Evolutionary conservation across 164 flowering plant genomes (phyloP).

Genomic region (Vitis amurensis): DNA sequence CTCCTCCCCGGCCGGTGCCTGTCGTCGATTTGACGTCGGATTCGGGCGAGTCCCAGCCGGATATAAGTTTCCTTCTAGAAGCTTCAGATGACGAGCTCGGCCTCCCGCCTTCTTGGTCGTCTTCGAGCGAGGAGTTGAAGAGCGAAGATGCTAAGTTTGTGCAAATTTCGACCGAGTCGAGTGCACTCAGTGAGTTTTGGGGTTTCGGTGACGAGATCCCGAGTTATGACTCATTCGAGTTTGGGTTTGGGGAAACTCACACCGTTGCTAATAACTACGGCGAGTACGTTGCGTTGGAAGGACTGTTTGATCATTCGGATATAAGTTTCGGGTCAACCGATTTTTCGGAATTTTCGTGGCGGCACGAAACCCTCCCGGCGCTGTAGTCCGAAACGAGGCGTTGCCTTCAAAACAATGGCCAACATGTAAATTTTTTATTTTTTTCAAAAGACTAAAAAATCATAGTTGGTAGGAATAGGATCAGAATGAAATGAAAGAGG

Average conservation of each 20-base stretch:
- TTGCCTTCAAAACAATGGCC: background rate
- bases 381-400: constrained; percentile 8
- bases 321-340: constrained; percentile 36
- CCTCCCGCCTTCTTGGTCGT: constrained; percentile 50
- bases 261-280: constrained; percentile 3
- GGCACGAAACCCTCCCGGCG: constrained; percentile 44
- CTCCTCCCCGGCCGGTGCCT: constrained; percentile 7
- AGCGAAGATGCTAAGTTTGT: constrained; percentile 12
- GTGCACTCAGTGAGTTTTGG: constrained; percentile 44
- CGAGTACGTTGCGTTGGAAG: constrained; percentile 47
- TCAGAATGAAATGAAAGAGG: no score
- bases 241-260: constrained; percentile 24
- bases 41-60: constrained; percentile 43
- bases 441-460: no score
- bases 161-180: constrained; percentile 14
- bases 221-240: constrained; percentile 38
- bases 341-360: constrained; percentile 37
- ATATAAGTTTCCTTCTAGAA: constrained; percentile 60
- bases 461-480: no score
- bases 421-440: constrained; percentile 13
- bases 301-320: constrained; percentile 52
- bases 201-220: constrained; percentile 52
- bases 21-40: constrained; percentile 21
- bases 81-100: constrained; percentile 89
- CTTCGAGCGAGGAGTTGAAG: constrained; percentile 14